Conservation (phyloP, 2,329 filamentous ascomycete species). For the Talaromyces islandicus region DNA sequence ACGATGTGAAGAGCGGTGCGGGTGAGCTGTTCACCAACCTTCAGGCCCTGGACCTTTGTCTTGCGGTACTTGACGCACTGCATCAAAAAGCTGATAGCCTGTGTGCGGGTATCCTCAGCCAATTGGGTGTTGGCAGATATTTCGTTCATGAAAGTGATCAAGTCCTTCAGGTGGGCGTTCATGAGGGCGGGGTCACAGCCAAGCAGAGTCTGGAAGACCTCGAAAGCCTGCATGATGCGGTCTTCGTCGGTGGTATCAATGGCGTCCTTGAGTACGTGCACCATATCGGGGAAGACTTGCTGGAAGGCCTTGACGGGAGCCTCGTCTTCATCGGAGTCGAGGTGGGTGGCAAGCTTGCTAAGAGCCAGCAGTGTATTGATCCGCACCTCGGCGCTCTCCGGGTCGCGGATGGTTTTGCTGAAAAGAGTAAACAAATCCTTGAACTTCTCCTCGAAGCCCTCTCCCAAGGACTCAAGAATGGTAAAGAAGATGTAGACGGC, state of each 20-base stretch:
- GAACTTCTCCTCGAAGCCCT: constrained; percentile 76
- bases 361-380: constrained; percentile 91
- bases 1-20: constrained; percentile 82
- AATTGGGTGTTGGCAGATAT: constrained; percentile 69
- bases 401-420: constrained; percentile 78
- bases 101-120: constrained; percentile 78
- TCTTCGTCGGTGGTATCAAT: constrained; percentile 79
- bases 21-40: constrained; percentile 80
- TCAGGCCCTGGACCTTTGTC: constrained; percentile 89
- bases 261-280: constrained; percentile 77
- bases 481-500: constrained; percentile 91
- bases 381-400: constrained; percentile 84
- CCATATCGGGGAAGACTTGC: constrained; percentile 77
- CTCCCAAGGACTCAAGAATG: constrained; percentile 79
- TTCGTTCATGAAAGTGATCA: constrained; percentile 90
- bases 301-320: constrained; percentile 70
- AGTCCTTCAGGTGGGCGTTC: constrained; percentile 77
- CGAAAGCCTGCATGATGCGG: constrained; percentile 82
- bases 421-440: constrained; percentile 77
- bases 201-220: constrained; percentile 93
- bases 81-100: constrained; percentile 90
- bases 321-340: constrained; percentile 81
- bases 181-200: constrained; percentile 82
- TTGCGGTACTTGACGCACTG: constrained; percentile 88
- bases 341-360: constrained; percentile 77